These are phyloP conservation scores for Fraxinus anomala DNA, from an alignment of 257 asterid species.

Conservation along the genomic window DNA sequence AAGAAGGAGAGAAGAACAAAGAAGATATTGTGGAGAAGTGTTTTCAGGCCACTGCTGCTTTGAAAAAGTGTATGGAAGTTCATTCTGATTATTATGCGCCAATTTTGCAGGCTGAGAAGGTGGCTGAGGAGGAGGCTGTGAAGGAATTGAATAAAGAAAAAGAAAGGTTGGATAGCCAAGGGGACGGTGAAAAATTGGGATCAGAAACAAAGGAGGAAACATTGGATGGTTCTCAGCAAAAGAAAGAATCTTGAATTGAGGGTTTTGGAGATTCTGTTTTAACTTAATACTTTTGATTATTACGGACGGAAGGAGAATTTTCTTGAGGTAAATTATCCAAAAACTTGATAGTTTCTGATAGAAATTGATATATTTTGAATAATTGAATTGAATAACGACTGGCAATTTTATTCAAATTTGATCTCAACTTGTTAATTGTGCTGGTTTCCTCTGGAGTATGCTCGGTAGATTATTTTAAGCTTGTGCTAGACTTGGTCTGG, in stretches of 20 bases:
- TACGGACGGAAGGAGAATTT: conserved; percentile 17
- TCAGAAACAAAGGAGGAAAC: conserved; percentile 13
- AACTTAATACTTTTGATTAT: conserved; percentile 19
- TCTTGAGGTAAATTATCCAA: conserved; percentile 30
- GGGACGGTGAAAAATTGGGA: conserved; percentile 13
- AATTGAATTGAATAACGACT: conserved; percentile 22
- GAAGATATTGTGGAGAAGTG: conserved; percentile 73
- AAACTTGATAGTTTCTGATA: conserved; percentile 21
- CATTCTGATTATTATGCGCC: conserved; percentile 74
- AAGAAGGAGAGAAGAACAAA: conserved; percentile 59
- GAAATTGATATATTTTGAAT: conserved; percentile 34
- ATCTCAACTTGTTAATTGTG: conserved; percentile 5
- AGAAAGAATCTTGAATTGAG: conserved; percentile 25
- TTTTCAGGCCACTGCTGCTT: conserved; percentile 46
- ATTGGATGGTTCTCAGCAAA: conserved; percentile 32
- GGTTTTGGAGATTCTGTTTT: conserved; percentile 19
- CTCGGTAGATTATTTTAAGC: conserved; percentile 2
- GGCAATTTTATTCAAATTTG: conserved; percentile 21
- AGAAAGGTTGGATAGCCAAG: conserved; percentile 25
- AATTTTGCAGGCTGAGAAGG: conserved; percentile 66
- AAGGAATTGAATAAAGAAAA: conserved; percentile 51
- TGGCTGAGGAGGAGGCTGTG: conserved; percentile 53
- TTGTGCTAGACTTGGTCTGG: not conserved
- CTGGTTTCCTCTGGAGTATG: not conserved
- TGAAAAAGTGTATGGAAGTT: conserved; percentile 80